phyloP scores from a whole-genome alignment of 2,329 filamentous ascomycete species.

The Cladosporium cucumerinum region DNA sequence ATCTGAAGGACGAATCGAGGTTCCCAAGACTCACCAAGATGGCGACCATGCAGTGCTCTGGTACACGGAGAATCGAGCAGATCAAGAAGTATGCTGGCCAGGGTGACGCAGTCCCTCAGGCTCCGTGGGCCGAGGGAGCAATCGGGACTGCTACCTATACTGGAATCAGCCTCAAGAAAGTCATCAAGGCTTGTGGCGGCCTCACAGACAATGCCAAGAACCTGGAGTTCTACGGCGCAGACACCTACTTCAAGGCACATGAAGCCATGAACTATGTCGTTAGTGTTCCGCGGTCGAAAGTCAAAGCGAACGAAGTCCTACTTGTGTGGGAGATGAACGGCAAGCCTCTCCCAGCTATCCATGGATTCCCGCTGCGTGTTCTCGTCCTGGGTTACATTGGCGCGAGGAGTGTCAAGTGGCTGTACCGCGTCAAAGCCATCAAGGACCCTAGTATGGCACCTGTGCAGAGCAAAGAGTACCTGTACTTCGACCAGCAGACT shows the following conservation, averaged over 20 bases:
- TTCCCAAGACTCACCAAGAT: slow-evolving; percentile 54
- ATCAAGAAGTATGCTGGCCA: slow-evolving; percentile 53
- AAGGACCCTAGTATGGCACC: slow-evolving; percentile 50
- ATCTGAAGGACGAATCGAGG: slow-evolving; percentile 51
- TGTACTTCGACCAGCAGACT: slow-evolving; percentile 60
- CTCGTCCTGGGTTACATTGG: slow-evolving; percentile 64
- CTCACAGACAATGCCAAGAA: slow-evolving; percentile 42
- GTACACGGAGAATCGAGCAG: slow-evolving; percentile 59
- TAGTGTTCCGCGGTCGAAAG: slow-evolving; percentile 60
- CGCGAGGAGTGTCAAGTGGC: slow-evolving; percentile 62
- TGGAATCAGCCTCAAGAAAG: slow-evolving; percentile 57
- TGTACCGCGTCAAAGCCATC: slow-evolving; percentile 58
- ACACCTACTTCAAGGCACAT: slow-evolving; percentile 61
- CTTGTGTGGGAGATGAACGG: slow-evolving; percentile 72
- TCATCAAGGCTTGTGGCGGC: slow-evolving; percentile 61
- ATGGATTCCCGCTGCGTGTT: slow-evolving; percentile 61
- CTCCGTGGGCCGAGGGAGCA: slow-evolving; percentile 59
- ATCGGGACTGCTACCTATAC: slow-evolving; percentile 61
- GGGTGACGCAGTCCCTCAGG: slow-evolving; percentile 45
- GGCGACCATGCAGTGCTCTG: slow-evolving; percentile 59
- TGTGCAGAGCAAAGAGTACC: slow-evolving; percentile 57
- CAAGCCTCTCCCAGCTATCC: slow-evolving; percentile 60
- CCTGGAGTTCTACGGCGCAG: slow-evolving; percentile 58
- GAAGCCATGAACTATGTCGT: slow-evolving; percentile 61
- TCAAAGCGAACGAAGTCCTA: slow-evolving; percentile 61